Base-by-base conservation (phyloP, 805 yeast species). In the Yarrowia osloensis region DNA sequence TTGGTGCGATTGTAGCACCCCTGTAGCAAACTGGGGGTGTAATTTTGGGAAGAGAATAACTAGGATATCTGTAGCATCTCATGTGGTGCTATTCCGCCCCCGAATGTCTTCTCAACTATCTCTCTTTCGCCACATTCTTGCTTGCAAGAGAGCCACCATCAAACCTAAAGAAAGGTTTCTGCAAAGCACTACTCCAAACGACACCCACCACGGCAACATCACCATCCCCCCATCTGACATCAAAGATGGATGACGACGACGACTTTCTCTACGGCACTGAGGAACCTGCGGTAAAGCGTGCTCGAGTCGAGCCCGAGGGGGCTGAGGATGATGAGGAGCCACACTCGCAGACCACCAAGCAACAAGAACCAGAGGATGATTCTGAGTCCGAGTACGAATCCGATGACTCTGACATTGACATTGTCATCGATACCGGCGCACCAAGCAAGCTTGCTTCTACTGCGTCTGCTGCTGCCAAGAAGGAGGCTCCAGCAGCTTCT, bases 281-380 rank as follows among this genome's bases (percentile, higher is more conserved):
- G 47, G 63, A 55, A 49, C 63, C 63, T 13, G 63, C 49, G 12
- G 63, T 55, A 19, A 55, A 55, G 63, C 63, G 63, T 19, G 63
- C 63, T 15, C 63, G 63, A 40, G 63, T 55, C 28, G 63, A 55
- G 54, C 54, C 68, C 22, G 70, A 68, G 8, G 73, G 73, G 33
- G 70, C 74, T 4, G 70, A 72, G 39, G 68, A 70, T 8, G 66
- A 67, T 4, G 67, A 69, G n/a, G 70, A 69, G 39, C 66, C 73
- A 4, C 70, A 73, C 13, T 70, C 73, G 3, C 69, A 73, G 13
- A 67, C 72, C 35, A 55, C 63, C 49, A 55, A 55, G 42, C 63
- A 55, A 19, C 63, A 55, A 39, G 57, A 69, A 9, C 59, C 70
- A 37, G 61, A 69, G 4, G 59, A 61, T 15, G 70, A 28, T 28